Evolutionary conservation across 768 basidiomycete genomes (phyloP), one percentile per base, ranked within the genome.

Genomic region (Rickenella mellea): DNA sequence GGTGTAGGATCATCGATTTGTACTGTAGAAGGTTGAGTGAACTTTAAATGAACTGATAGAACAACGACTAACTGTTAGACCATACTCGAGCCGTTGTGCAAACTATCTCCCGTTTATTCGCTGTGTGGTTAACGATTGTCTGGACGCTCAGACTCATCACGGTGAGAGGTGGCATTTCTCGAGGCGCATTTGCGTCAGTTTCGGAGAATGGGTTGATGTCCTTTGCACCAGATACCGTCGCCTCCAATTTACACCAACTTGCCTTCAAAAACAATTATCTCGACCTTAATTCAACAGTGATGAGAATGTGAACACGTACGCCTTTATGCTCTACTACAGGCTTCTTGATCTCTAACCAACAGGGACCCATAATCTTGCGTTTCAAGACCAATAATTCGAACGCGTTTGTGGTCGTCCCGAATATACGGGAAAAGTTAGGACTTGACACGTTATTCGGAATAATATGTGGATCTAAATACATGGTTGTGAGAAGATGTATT

Each of bases 341-440:
- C 35, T 82, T 73, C 62, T 83, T 83, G 48, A 99, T 74, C 43
- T 82, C 73, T 33, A 99, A 67, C 96, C 96, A 99, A 57, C 96
- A 98, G 0, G 96, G 93, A 1, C 96, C 96, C 92, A 97, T 97
- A 44, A 98, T 96, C 64, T 93, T 96, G 25, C 92, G 79, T 61
- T 98, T 98, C 35, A 98, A 52, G 2, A 92, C 93, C 15, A 99
- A 74, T 8, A 90, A 66, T 58, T 98, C 96, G 51, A 99, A 99
- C 0, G 94, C 84, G 40, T 68, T 88, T 5, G 92, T 94, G 50
- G 80, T 92, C 2, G 93, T 85, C 10, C 96, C 96, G 51, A 98
- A 85, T 9, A 98, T 80, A 43, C 76, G 78, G 26, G 78, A 71
- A 56, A 97, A 93, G 39, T 87, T 93, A 7, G 86, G 80, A 36